A percentile compares a stretch with the other conserved stretches of the same genome.
These are phyloP conservation scores for Mucuna pruriens DNA, from an alignment of 306 rosid species.

Conservation along the genomic window DNA sequence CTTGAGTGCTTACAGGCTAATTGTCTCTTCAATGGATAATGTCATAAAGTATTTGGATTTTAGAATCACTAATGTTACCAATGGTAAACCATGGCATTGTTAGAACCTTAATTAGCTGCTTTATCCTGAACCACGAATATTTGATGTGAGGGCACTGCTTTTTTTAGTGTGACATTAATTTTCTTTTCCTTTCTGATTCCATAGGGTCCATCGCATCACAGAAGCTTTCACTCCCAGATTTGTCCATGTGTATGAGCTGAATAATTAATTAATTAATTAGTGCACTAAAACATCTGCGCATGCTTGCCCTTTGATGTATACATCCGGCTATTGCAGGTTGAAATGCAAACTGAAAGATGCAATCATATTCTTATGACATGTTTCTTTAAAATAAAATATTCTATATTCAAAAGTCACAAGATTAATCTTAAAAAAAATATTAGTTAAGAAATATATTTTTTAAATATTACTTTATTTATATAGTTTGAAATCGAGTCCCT, in stretches of 20 bases:
- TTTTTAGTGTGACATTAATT: neutral
- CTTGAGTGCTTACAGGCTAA: neutral
- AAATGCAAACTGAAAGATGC: slow-evolving; percentile 13
- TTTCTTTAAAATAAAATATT: no score
- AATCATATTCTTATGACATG: no score
- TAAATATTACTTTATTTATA: no score
- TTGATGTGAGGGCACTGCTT: slow-evolving; percentile 26
- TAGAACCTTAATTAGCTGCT: slow-evolving; percentile 12
- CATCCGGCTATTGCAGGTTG: neutral
- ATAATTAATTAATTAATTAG: slow-evolving; percentile 27
- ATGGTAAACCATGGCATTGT: neutral
- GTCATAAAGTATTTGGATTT: slow-evolving; percentile 2
- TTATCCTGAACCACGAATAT: slow-evolving; percentile 37
- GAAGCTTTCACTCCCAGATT: slow-evolving; percentile 10
- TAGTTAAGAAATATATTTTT: no score
- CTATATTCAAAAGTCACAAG: no score
- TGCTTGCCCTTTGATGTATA: slow-evolving; percentile 30
- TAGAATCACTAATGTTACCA: slow-evolving; percentile 17
- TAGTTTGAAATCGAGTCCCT: no score
- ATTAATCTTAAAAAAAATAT: no score
- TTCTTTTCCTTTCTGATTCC: slow-evolving; percentile 27
- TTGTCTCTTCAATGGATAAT: slow-evolving; percentile 6
- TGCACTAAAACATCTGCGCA: slow-evolving; percentile 36
- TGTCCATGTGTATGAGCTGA: slow-evolving; percentile 15
- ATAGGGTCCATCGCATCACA: slow-evolving; percentile 22